Conservation (phyloP, 768 basidiomycete species). For the Amanita inopinata region DNA sequence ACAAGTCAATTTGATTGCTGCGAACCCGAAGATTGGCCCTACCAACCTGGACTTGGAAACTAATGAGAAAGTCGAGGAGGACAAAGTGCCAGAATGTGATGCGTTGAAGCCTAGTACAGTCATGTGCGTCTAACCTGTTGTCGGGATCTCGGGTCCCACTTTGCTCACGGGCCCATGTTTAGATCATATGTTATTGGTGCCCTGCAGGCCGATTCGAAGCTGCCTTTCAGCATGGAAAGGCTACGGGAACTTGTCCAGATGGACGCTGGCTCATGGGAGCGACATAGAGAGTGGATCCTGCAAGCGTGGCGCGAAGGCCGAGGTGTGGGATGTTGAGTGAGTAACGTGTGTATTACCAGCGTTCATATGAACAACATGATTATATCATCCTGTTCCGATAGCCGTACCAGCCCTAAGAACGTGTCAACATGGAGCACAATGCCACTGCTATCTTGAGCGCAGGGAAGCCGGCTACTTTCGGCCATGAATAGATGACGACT, state of each 20-base stretch:
- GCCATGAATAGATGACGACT: no score
- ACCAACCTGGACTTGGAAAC: not conserved
- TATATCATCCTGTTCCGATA: no score
- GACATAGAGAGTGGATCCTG: conserved; percentile 20
- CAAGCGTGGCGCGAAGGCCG: conserved; percentile 2
- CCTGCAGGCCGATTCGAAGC: conserved; percentile 18
- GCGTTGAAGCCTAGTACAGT: conserved; percentile 20
- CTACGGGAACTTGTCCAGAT: conserved; percentile 22
- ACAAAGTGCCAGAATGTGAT: not conserved
- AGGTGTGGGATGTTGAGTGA: conserved; percentile 1
- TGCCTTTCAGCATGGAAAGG: conserved; percentile 20
- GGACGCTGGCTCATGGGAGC: conserved; percentile 21
- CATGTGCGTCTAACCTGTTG: conserved; percentile 18
- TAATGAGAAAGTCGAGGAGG: not conserved
- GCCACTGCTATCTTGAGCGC: no score
- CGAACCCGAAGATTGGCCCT: no score
- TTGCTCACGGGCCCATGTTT: not conserved
- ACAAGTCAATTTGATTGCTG: no score
- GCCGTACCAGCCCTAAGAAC: no score
- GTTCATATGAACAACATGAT: not conserved
- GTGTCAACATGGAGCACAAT: no score
- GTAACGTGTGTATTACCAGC: not conserved
- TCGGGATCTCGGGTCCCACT: not conserved
- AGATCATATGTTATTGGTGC: conserved; percentile 25
- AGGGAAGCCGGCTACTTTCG: no score